phyloP scores from a whole-genome alignment of 495 filamentous ascomycete genomes.

The Lindgomyces ingoldianus region DNA sequence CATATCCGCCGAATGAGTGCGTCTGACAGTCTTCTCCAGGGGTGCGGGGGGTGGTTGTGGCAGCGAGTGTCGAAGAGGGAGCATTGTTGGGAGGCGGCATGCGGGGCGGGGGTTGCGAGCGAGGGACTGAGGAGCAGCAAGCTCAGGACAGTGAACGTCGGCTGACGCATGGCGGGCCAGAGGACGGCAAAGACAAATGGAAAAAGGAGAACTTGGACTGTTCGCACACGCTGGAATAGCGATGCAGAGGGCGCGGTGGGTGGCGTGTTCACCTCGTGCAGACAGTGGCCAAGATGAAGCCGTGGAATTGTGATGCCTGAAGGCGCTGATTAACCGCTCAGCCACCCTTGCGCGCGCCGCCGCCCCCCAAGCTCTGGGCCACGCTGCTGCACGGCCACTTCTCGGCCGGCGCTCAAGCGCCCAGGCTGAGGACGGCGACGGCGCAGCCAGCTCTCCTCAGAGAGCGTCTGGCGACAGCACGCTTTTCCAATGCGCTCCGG shows the following conservation, averaged over 20 bases:
- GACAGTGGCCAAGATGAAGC: neutral
- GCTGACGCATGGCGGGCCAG: conserved; percentile 24
- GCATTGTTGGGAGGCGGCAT: conserved; percentile 7
- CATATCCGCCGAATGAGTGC: conserved; percentile 66
- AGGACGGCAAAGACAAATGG: neutral
- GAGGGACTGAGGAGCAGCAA: conserved; percentile 35
- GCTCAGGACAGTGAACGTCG: conserved; percentile 28
- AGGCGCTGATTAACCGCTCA: too few species aligned
- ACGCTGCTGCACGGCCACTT: too few species aligned
- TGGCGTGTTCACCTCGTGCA: neutral
- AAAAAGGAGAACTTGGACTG: neutral
- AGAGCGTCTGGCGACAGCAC: neutral
- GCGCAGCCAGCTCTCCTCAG: neutral
- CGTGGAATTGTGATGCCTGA: neutral
- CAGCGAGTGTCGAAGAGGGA: neutral
- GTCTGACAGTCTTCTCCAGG: conserved; percentile 62
- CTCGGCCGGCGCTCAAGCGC: too few species aligned
- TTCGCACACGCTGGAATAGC: conserved; percentile 5
- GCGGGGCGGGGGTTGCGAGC: conserved; percentile 32
- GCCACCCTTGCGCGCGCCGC: too few species aligned
- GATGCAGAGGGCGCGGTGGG: neutral
- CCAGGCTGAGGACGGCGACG: neutral
- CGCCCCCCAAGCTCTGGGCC: too few species aligned
- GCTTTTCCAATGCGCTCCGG: neutral
- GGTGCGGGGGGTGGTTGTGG: conserved; percentile 12